These are phyloP conservation scores for Phytophthora meadii DNA, from an alignment of 352 stramenopile species.

Conservation along the genomic window DNA sequence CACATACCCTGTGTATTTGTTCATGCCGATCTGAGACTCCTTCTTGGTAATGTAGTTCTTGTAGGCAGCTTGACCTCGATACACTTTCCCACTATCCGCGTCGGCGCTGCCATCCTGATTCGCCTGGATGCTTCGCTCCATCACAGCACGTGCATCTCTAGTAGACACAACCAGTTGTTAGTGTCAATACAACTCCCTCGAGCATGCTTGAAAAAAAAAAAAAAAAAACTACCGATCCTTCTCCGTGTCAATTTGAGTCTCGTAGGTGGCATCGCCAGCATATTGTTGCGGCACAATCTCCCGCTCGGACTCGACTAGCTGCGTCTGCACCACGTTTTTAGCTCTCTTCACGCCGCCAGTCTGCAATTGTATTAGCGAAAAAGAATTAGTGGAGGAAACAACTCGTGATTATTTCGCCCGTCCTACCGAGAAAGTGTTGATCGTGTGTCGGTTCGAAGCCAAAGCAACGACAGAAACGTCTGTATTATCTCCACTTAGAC, in stretches of 20 bases:
- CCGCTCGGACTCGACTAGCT: constrained; percentile 70
- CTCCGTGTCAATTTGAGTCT: constrained; percentile 85
- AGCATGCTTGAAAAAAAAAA: too few relatives aligned
- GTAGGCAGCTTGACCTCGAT: constrained; percentile 84
- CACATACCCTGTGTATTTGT: constrained; percentile 88
- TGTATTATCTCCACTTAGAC: neutral
- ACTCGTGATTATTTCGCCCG: neutral
- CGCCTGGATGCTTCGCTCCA: constrained; percentile 80
- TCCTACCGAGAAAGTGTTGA: constrained; percentile 29
- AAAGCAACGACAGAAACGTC: constrained; percentile 14
- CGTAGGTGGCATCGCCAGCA: constrained; percentile 84
- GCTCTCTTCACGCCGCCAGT: constrained; percentile 60
- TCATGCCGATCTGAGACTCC: constrained; percentile 87
- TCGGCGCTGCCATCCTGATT: constrained; percentile 79
- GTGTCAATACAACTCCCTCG: neutral
- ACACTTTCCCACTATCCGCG: constrained; percentile 77
- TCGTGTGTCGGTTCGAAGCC: constrained; percentile 7
- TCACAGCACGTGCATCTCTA: constrained; percentile 78
- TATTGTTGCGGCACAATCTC: constrained; percentile 83
- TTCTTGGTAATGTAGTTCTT: constrained; percentile 92
- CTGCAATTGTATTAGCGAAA: constrained; percentile 24
- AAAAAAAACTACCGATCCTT: constrained; percentile 56
- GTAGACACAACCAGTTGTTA: neutral
- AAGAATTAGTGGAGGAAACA: neutral
- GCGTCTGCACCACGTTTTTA: constrained; percentile 69